Base-by-base conservation (phyloP, 2,329 filamentous ascomycete species). In the Periglandula ipomoeae region DNA sequence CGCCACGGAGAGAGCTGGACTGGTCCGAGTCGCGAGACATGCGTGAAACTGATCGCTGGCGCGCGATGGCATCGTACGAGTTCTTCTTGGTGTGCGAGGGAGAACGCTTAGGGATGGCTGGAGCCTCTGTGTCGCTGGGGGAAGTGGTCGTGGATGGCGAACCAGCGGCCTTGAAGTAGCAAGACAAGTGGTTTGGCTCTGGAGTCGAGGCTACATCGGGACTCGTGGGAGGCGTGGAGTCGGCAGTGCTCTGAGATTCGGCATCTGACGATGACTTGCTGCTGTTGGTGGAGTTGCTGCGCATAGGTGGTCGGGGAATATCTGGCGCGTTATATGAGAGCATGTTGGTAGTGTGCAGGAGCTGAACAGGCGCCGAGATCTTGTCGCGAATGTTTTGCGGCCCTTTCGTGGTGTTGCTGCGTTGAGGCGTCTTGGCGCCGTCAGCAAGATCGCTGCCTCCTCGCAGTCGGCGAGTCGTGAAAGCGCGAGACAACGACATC, bases 261-360 rank as follows among this genome's bases (percentile, higher is more conserved):
- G 84, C 89, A 55, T 91, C 87, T 51, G 86, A 82, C 38, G 81
- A 81, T 3, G 84, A 85, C 56, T 76, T 75, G 50, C 76, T 75
- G 50, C 66, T 70, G 3, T 75, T 72, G 5, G 76, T 72, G 6
- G 69, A 71, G 58, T 72, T 73, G 61, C 72, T 72, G 35, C 76
- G 79, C 10, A 72, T 58, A 13, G 9, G 27, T n/a, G 55, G 64
- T 61, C 61, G 75, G 40, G 72, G 71, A 53, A 96, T 82, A 62
- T 96, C 86, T 45, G 91, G 91, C 9, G 93, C 90, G 62, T 91
- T 91, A 76, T 95, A 95, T 7, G 89, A 89, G 48, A 96, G 83
- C 79, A 94, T 89, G 68, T 97, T 98, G 58, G 93, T 97, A 5
- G 91, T 95, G 51, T 93, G 94, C 44, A 96, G 74, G 54, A 98